phyloP scores from a whole-genome alignment of 1,139 yeast species.

The Candida gigantensis region DNA sequence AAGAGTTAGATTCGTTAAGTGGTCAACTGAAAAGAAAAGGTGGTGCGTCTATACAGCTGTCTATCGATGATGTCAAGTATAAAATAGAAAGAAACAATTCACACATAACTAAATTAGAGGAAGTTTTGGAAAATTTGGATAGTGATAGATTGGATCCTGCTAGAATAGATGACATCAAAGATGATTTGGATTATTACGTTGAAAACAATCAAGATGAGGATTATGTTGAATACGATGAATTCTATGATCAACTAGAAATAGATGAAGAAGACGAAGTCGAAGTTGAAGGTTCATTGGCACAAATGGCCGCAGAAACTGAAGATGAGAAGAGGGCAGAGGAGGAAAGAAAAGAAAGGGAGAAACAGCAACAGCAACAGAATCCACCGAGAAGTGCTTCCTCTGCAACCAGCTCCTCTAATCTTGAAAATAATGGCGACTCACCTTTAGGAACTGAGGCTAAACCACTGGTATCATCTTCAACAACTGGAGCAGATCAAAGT shows the following conservation, averaged over 20 bases:
- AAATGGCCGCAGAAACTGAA: constrained; percentile 34
- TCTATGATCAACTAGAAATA: constrained; percentile 83
- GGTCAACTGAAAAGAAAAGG: constrained; percentile 50
- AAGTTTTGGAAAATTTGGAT: constrained; percentile 73
- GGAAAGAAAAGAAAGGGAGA: constrained; percentile 8
- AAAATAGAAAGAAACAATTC: constrained; percentile 73
- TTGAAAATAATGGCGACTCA: neutral
- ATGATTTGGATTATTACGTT: constrained; percentile 90
- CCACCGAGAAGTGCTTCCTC: constrained; percentile 4
- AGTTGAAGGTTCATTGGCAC: constrained; percentile 24
- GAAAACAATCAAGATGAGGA: constrained; percentile 96
- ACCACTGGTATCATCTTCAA: constrained; percentile 1
- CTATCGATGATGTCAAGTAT: constrained; percentile 63
- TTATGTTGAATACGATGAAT: constrained; percentile 91
- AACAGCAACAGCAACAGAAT: constrained; percentile 4
- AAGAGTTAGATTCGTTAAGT: constrained; percentile 63
- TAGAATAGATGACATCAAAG: constrained; percentile 75
- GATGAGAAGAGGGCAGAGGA: constrained; percentile 15
- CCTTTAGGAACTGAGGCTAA: constrained; percentile 3
- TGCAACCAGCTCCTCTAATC: constrained; percentile 5
- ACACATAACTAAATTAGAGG: constrained; percentile 80
- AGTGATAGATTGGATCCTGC: constrained; percentile 85
- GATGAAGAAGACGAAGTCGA: constrained; percentile 40
- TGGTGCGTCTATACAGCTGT: constrained; percentile 42
- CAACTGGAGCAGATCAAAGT: constrained; percentile 1